Percentiles rank a stretch among this genome's conserved stretches.
These are phyloP conservation scores for Camellia oleifera DNA, from an alignment of 179 eudicot genomes.

Conservation along the genomic window DNA sequence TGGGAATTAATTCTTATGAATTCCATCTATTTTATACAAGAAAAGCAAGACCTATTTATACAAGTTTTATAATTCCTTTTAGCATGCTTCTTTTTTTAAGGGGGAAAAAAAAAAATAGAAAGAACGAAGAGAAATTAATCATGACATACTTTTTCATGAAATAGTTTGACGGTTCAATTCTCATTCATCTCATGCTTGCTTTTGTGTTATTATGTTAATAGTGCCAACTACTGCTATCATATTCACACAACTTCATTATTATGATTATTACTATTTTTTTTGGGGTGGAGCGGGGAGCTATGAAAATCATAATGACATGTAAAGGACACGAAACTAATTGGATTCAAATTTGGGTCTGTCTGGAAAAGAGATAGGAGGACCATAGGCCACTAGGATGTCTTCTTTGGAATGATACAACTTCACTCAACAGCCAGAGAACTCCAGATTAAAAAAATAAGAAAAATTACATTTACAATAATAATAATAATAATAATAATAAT, in stretches of 20 bases:
- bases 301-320: neutral
- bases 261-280: neutral
- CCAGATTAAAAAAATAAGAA: neutral
- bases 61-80: neutral
- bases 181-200: neutral
- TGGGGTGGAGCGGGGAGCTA: neutral
- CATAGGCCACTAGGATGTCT: neutral
- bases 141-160: neutral
- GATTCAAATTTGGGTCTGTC: neutral
- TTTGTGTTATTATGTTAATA: neutral
- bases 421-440: neutral
- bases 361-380: neutral
- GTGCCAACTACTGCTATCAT: neutral
- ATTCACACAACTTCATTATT: neutral
- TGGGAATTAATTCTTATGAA: neutral
- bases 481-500: too few relatives aligned
- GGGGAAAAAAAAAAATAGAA: neutral
- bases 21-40: neutral
- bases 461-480: neutral
- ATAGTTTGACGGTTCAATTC: neutral
- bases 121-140: neutral
- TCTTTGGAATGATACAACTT: slow-evolving; percentile 1
- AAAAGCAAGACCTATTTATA: too few relatives aligned
- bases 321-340: slow-evolving; percentile 8
- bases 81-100: neutral